Evolutionary conservation across 192 early-diverging fungal species (phyloP).

Genomic region (Lunasporangiospora selenospora): DNA sequence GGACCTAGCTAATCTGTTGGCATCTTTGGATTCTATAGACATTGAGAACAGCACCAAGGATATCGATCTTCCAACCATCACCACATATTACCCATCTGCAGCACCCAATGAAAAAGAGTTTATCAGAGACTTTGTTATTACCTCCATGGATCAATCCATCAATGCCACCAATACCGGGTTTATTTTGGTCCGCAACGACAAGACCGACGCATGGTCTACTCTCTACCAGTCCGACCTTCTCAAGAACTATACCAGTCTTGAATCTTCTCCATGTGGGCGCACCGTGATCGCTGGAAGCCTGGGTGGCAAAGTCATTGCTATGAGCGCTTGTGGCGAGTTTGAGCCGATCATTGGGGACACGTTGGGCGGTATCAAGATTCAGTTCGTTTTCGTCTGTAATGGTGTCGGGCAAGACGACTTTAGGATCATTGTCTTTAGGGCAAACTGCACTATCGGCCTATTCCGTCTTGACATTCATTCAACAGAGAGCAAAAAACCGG

Average conservation of each 20-base stretch:
- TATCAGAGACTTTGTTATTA: conserved; percentile 38
- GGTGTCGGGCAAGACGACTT: conserved; percentile 6
- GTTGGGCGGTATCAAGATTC: conserved; percentile 35
- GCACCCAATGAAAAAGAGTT: conserved; percentile 34
- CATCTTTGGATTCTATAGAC: conserved; percentile 12
- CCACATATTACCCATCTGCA: conserved; percentile 15
- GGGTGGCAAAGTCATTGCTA: conserved; percentile 58
- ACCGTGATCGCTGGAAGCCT: conserved; percentile 62
- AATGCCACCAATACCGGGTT: conserved; percentile 42
- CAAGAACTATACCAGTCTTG: conserved; percentile 60
- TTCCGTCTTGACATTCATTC: conserved; percentile 11
- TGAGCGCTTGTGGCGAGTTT: conserved; percentile 55
- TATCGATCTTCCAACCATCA: conserved; percentile 26
- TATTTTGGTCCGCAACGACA: conserved; percentile 47
- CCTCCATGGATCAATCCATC: conserved; percentile 8
- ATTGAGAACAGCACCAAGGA: conserved; percentile 34
- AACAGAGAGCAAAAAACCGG: neutral
- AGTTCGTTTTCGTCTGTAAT: conserved; percentile 32
- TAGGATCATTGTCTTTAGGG: conserved; percentile 34
- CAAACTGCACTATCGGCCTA: conserved; percentile 39
- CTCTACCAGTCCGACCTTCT: conserved; percentile 51
- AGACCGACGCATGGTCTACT: conserved; percentile 25
- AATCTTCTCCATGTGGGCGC: conserved; percentile 57
- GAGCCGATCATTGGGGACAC: conserved; percentile 28
- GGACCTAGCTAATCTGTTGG: neutral